phyloP scores from a whole-genome alignment of 305 asterid genomes.

The Nicotiana rustica region DNA sequence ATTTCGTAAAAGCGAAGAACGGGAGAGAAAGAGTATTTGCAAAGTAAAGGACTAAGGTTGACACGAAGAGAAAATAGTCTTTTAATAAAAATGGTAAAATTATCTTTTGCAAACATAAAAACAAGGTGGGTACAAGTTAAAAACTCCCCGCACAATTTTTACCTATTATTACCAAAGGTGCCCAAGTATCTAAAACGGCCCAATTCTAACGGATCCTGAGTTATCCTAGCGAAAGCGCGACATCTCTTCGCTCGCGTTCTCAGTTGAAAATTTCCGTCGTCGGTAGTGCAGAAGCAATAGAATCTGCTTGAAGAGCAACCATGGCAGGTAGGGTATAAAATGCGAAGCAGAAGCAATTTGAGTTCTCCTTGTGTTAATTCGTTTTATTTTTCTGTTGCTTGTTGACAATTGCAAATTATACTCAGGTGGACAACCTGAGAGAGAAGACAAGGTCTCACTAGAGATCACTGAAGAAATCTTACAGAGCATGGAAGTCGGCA shows the following conservation, averaged over 20 bases:
- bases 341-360: neutral
- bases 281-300: constrained; percentile 23
- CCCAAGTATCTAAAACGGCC: neutral
- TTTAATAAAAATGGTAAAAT: too few species aligned
- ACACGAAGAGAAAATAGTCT: too few species aligned
- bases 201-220: neutral
- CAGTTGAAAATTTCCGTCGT: neutral
- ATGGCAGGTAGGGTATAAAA: constrained; percentile 51
- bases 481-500: constrained; percentile 99
- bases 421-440: constrained; percentile 71
- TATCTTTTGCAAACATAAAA: too few species aligned
- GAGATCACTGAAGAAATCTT: constrained; percentile 92
- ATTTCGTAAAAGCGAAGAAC: too few species aligned
- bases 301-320: constrained; percentile 33
- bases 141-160: too few species aligned
- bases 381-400: neutral
- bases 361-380: constrained; percentile 6
- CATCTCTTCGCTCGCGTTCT: neutral
- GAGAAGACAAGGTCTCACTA: constrained; percentile 85
- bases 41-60: too few species aligned
- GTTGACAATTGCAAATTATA: neutral
- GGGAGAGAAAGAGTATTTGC: too few species aligned
- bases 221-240: neutral
- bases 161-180: too few species aligned
- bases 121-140: too few species aligned